Base-by-base conservation (phyloP, 306 rosid species). In the Pyrus pyrifolia region DNA sequence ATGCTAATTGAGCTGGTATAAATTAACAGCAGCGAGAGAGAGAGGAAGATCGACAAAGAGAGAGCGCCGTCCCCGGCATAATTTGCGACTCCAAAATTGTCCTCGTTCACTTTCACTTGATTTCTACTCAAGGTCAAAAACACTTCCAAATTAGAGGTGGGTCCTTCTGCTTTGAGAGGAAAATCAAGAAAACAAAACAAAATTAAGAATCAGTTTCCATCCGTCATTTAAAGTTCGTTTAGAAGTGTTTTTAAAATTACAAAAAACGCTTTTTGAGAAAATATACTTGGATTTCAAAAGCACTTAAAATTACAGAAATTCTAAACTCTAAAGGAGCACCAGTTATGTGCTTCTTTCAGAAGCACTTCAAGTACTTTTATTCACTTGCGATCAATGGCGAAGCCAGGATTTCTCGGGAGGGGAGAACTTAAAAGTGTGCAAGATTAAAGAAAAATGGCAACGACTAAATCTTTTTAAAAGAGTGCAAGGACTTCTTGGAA, bases 151-250 rank as follows among this genome's bases (percentile, higher is more conserved):
- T 11, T n/a, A 10, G 27, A 57, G 62, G 62, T 57, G 11, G 62
- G 61, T n/a, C 13, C 61, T 8, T 1, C 12, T 14, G 27, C 5
- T 4, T 21, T n/a, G 21, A 15, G 1, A 51, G 21, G 3, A 57
- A 57, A 55, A 57, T 3, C 1, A 21, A 19, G 5, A 21, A 55
- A 21, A 19, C 23, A 19, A 55, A 55, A 55, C n/a, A 51, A 51
- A 40, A 40, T 40, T 40, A 40, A 40, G 45, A 40, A 40, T 8
- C 10, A 40, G 3, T 40, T 0, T 0, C 3, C 11, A 8, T 40
- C 0, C 0, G 11, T 8, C 8, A 0, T 1, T 5, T 5, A 33
- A 33, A 7, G 2, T 0, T 33, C 0, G 2, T 33, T 33, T 33
- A 33, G 0, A 33, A 5, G 8, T 5, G 0, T 0, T 5, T 33